Percentiles rank a stretch among this genome's conserved stretches.
Evolutionary conservation across 2,329 filamentous ascomycete species (phyloP).

Genomic region (Pseudogymnoascus sp.): DNA sequence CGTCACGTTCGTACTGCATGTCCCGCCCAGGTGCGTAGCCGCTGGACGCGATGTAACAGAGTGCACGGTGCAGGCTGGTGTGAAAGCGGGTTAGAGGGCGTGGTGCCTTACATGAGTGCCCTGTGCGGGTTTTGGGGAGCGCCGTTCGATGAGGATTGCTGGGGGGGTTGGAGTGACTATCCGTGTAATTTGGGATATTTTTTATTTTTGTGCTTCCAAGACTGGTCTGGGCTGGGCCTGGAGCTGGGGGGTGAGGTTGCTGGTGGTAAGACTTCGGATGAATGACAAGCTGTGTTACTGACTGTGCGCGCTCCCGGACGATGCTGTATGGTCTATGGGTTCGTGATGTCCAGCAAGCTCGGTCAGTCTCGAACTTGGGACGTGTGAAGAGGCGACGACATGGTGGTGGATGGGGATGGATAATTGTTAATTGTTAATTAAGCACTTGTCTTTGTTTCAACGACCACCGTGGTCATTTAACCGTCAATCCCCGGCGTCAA

Average conservation of each 20-base stretch:
- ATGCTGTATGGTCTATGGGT: neutral
- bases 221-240: neutral
- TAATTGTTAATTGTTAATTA: neutral
- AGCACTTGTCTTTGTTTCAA: conserved; percentile 4
- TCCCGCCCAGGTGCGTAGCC: neutral
- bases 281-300: neutral
- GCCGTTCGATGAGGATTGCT: neutral
- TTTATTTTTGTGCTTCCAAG: neutral
- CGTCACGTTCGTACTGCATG: conserved; percentile 3
- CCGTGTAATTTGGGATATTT: conserved; percentile 3
- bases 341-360: neutral
- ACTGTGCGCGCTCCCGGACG: neutral
- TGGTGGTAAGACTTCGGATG: neutral
- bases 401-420: neutral
- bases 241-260: neutral
- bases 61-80: neutral
- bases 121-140: neutral
- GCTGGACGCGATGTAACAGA: conserved; percentile 3
- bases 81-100: neutral
- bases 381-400: neutral
- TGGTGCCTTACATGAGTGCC: neutral
- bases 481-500: neutral
- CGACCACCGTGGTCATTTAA: neutral
- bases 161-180: neutral
- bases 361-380: neutral